These are phyloP conservation scores for Lichtheimia corymbifera DNA, from an alignment of 371 early-diverging fungal genomes.

Conservation along the genomic window DNA sequence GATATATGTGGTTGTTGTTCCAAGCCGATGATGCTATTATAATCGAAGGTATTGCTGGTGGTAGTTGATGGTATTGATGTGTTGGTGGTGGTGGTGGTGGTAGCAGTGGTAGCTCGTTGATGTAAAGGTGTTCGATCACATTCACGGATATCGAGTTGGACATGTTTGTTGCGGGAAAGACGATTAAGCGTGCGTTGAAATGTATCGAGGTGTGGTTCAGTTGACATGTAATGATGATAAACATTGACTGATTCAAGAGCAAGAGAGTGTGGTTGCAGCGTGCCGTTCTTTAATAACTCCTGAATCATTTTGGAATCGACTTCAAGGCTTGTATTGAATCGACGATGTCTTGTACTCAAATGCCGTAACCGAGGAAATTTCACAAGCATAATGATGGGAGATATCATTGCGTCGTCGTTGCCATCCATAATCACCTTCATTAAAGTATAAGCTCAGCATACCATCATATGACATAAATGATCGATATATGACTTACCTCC, in stretches of 20 bases:
- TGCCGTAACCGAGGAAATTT: conserved; percentile 40
- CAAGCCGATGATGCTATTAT: no score
- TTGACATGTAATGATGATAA: conserved; percentile 40
- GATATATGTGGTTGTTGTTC: conserved; percentile 13
- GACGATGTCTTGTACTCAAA: conserved; percentile 34
- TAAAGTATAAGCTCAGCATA: not conserved
- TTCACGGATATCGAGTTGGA: conserved; percentile 32
- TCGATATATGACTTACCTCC: conserved; percentile 23
- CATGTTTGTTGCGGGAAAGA: conserved; percentile 27
- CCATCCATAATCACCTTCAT: conserved; percentile 43
- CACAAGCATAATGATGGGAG: conserved; percentile 46
- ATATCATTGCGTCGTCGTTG: conserved; percentile 38
- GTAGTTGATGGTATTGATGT: not conserved
- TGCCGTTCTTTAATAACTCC: conserved; percentile 30
- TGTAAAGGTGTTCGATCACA: conserved; percentile 26
- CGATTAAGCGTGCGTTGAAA: conserved; percentile 38
- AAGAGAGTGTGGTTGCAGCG: conserved; percentile 22
- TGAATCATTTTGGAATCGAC: conserved; percentile 42
- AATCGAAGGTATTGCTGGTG: no score
- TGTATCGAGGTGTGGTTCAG: conserved; percentile 27
- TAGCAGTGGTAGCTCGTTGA: conserved; percentile 1
- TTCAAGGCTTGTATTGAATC: conserved; percentile 38
- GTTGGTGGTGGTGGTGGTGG: not conserved
- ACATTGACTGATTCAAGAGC: conserved; percentile 29
- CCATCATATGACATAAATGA: not conserved